These are phyloP conservation scores for Ampelomyces quisqualis DNA, from an alignment of 2,329 filamentous ascomycete genomes.

Conservation along the genomic window DNA sequence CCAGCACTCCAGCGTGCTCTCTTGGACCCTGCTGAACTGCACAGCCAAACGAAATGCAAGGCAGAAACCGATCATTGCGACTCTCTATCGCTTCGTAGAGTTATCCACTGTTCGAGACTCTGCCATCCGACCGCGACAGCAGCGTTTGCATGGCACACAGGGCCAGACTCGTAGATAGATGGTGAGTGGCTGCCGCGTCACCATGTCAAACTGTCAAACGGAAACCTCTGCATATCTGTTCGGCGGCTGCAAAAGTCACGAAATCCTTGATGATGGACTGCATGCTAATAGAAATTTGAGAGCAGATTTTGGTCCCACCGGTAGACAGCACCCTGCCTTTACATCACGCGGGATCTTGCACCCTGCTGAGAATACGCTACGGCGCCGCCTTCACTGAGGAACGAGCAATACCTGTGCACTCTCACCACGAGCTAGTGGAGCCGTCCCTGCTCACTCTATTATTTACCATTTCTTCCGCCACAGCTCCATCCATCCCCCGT, in stretches of 20 bases:
- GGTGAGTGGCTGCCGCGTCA: too few relatives aligned
- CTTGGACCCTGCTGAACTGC: neutral
- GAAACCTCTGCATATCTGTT: too few relatives aligned
- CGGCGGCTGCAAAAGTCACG: too few relatives aligned
- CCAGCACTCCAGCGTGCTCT: neutral
- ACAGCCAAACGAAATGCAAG: neutral
- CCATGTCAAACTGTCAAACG: too few relatives aligned
- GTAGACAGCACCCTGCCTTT: constrained; percentile 1
- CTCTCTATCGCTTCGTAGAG: neutral
- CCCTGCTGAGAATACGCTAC: neutral
- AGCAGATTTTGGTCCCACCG: neutral
- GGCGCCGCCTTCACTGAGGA: constrained; percentile 5
- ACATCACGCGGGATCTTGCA: constrained; percentile 2
- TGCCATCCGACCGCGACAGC: too few relatives aligned
- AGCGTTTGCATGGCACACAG: too few relatives aligned
- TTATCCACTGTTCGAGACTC: too few relatives aligned
- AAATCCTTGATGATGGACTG: too few relatives aligned
- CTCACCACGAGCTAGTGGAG: constrained; percentile 1
- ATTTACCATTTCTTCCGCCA: neutral
- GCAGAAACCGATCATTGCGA: neutral
- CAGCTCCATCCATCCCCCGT: neutral
- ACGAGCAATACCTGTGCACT: constrained; percentile 1
- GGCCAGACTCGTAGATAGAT: too few relatives aligned
- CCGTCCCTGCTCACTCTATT: constrained; percentile 1
- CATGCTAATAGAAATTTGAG: too few relatives aligned